A percentile compares a stretch with the other conserved stretches of the same genome.
These are phyloP conservation scores for Colletotrichum magnum DNA, from an alignment of 2,329 filamentous ascomycete genomes.

Conservation along the genomic window DNA sequence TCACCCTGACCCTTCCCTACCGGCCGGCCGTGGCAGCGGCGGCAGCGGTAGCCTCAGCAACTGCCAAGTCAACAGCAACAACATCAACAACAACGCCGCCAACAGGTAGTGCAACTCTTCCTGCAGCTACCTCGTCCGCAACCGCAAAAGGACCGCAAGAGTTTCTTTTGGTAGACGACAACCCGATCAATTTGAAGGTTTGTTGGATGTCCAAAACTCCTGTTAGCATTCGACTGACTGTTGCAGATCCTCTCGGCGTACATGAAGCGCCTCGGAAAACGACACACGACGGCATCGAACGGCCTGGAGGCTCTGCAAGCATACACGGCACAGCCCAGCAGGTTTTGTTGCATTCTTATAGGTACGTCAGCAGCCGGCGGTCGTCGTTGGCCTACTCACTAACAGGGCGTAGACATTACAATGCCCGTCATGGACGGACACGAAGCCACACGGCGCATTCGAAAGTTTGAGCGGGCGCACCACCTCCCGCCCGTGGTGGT, in stretches of 20 bases:
- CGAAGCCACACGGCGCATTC: constrained; percentile 56
- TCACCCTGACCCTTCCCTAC: constrained; percentile 36
- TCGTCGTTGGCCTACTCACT: constrained; percentile 26
- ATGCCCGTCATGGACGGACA: constrained; percentile 63
- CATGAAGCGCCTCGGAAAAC: constrained; percentile 53
- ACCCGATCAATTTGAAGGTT: constrained; percentile 51
- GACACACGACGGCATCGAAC: constrained; percentile 56
- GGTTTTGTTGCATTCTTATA: constrained; percentile 42
- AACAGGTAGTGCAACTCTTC: neutral
- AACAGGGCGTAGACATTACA: constrained; percentile 53
- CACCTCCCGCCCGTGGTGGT: constrained; percentile 55
- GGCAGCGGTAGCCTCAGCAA: neutral
- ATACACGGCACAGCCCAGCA: constrained; percentile 28
- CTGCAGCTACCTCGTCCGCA: neutral
- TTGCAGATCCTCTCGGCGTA: constrained; percentile 52
- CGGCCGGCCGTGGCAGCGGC: constrained; percentile 13
- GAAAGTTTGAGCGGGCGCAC: constrained; percentile 56
- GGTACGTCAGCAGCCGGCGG: constrained; percentile 3
- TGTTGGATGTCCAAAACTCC: neutral
- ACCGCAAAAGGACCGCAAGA: constrained; percentile 25
- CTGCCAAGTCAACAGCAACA: neutral
- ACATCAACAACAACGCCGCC: constrained; percentile 1
- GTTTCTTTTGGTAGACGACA: constrained; percentile 53
- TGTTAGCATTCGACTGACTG: neutral
- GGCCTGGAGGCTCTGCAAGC: constrained; percentile 58